A percentile compares a stretch with the other conserved stretches of the same genome.
Conservation (phyloP, 441 rosid genomes). For the Flueggea neowawraea region DNA sequence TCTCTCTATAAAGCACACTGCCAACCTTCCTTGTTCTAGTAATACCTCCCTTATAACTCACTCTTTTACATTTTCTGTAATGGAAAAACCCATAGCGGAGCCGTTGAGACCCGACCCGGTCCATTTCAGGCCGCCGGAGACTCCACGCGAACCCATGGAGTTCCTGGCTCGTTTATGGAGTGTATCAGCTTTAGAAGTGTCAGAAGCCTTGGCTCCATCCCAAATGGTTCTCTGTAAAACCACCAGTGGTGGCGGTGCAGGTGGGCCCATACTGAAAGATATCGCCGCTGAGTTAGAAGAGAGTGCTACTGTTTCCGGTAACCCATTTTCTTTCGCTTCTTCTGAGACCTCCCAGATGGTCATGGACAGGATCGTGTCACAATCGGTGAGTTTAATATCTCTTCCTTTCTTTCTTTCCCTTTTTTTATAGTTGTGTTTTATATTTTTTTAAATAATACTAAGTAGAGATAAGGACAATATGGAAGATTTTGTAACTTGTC, state of each 20-base stretch:
- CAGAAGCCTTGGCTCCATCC: constrained; percentile 60
- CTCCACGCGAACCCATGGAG: constrained; percentile 92
- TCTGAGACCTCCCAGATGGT: too few relatives aligned
- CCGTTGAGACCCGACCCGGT: constrained; percentile 59
- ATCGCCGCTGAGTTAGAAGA: too few relatives aligned
- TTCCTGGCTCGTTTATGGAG: constrained; percentile 95
- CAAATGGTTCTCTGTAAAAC: constrained; percentile 44
- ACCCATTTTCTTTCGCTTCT: too few relatives aligned
- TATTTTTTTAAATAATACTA: too few relatives aligned
- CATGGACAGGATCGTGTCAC: too few relatives aligned
- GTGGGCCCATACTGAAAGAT: neutral
- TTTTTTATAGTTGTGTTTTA: too few relatives aligned
- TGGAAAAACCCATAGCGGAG: constrained; percentile 18
- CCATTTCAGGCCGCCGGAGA: constrained; percentile 75
- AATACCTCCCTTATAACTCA: neutral
- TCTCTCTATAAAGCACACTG: constrained; percentile 16
- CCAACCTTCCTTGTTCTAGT: neutral
- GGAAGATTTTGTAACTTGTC: too few relatives aligned
- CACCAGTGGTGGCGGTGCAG: constrained; percentile 16
- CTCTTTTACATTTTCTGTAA: neutral
- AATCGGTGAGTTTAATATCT: too few relatives aligned
- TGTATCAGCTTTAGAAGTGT: constrained; percentile 77
- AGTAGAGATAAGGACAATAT: too few relatives aligned
- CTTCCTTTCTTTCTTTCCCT: too few relatives aligned
- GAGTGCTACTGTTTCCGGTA: too few relatives aligned